A percentile compares a stretch with the other conserved stretches of the same genome.
phyloP scores from a whole-genome alignment of 73 alveolate species.

The Paramecium tetraurelia region DNA sequence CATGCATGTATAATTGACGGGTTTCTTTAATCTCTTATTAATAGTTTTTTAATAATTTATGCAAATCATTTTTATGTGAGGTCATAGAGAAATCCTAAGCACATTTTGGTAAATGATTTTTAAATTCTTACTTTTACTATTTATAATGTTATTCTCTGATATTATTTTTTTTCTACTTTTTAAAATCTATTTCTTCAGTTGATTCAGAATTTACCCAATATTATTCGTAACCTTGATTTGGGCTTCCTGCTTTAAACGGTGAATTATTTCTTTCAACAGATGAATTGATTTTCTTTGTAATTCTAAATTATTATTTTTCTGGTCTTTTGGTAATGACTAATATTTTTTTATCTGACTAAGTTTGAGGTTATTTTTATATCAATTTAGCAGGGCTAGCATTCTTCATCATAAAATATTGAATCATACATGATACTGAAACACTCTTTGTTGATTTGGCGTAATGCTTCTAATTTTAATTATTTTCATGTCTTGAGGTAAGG shows the following conservation, averaged over 20 bases:
- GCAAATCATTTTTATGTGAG: not conserved
- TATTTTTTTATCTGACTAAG: not conserved
- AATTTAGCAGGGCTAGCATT: not conserved
- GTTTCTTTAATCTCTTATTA: not conserved
- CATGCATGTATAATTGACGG: not conserved
- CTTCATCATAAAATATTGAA: not conserved
- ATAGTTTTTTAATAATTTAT: not conserved
- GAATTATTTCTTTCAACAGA: not conserved
- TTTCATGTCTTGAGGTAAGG: not conserved
- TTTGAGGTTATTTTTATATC: not conserved
- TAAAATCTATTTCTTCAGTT: not conserved
- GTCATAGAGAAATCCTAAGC: not conserved
- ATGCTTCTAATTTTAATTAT: not conserved
- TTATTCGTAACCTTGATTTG: not conserved
- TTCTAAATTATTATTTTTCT: not conserved
- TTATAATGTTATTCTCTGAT: not conserved
- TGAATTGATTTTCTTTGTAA: not conserved
- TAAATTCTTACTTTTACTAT: not conserved
- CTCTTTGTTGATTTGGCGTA: not conserved
- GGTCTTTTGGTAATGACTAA: not conserved
- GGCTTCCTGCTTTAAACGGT: not conserved
- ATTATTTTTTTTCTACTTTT: not conserved
- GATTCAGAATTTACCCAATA: not conserved
- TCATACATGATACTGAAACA: not conserved
- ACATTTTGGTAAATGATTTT: not conserved